Percentiles rank a stretch among this genome's conserved stretches.
phyloP scores from a whole-genome alignment of 805 yeast genomes.

The Metschnikowia hibisci region DNA sequence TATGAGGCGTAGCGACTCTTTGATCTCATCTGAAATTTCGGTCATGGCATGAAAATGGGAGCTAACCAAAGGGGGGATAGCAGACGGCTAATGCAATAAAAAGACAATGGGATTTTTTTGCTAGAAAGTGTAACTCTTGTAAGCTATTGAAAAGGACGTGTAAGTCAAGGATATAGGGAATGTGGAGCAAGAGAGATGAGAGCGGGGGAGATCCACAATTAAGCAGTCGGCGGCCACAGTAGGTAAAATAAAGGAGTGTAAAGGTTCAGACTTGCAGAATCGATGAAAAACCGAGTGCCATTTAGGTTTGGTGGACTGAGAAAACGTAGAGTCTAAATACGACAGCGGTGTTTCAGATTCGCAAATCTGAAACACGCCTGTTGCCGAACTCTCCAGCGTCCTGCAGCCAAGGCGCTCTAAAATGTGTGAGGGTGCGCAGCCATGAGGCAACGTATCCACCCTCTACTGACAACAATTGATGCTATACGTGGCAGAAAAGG shows the following conservation, averaged over 20 bases:
- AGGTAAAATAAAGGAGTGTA: not conserved
- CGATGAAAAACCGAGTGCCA: not conserved
- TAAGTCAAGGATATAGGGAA: not conserved
- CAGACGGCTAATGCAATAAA: no score
- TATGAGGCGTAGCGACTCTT: slow-evolving; percentile 55
- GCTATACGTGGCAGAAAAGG: no score
- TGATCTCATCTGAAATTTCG: slow-evolving; percentile 17
- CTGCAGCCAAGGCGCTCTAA: slow-evolving; percentile 7
- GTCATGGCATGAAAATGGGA: slow-evolving; percentile 6
- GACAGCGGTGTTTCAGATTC: slow-evolving; percentile 14
- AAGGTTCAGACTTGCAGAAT: slow-evolving; percentile 1
- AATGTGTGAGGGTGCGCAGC: slow-evolving; percentile 9
- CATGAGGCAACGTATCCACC: no score
- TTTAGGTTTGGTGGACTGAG: slow-evolving; percentile 2
- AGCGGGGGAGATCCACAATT: not conserved
- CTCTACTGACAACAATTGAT: no score
- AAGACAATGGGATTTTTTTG: no score
- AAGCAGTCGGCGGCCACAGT: not conserved
- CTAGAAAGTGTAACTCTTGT: no score
- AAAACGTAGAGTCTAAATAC: slow-evolving; percentile 12
- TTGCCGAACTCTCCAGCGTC: slow-evolving; percentile 9
- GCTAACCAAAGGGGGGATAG: not conserved
- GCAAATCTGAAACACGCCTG: slow-evolving; percentile 16
- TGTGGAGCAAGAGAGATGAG: not conserved
- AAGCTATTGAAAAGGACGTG: no score